These are phyloP conservation scores for Penicillium bialowiezense DNA, from an alignment of 495 filamentous ascomycete species.

Conservation along the genomic window DNA sequence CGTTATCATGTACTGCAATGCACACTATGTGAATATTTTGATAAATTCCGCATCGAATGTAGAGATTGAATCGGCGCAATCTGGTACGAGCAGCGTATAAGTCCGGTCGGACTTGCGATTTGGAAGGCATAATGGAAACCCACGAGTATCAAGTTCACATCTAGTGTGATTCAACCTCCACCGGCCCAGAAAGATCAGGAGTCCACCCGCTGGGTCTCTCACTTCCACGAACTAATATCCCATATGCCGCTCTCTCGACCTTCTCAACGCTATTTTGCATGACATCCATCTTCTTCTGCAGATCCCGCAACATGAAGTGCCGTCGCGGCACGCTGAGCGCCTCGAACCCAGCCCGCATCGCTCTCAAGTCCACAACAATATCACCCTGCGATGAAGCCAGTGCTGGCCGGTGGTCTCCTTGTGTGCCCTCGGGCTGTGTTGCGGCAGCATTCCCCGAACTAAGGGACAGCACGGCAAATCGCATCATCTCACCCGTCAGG, in stretches of 20 bases:
- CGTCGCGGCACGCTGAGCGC: conserved; percentile 52
- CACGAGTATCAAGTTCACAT: background rate
- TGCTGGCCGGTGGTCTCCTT: conserved; percentile 7
- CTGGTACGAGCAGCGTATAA: too few relatives aligned
- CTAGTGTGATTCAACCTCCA: conserved; percentile 45
- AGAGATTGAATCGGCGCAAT: too few relatives aligned
- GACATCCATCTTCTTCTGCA: conserved; percentile 77
- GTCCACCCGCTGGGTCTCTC: conserved; percentile 92
- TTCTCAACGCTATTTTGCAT: conserved; percentile 89
- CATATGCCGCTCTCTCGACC: conserved; percentile 87
- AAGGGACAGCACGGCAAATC: conserved; percentile 77
- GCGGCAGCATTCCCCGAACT: conserved; percentile 28
- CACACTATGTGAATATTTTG: background rate
- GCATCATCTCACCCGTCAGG: conserved; percentile 91
- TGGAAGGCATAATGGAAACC: too few relatives aligned
- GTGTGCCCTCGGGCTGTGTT: conserved; percentile 19
- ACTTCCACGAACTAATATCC: conserved; percentile 76
- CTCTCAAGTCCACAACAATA: conserved; percentile 72
- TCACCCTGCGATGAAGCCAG: conserved; percentile 28
- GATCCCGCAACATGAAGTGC: conserved; percentile 54
- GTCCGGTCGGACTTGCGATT: too few relatives aligned
- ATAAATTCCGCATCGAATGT: background rate
- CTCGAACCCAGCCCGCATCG: conserved; percentile 71
- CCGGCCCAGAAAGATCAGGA: conserved; percentile 64
- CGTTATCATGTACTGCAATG: conserved; percentile 7